Base-by-base conservation (phyloP, 495 filamentous ascomycete species). In the Chaetomium tenue region DNA sequence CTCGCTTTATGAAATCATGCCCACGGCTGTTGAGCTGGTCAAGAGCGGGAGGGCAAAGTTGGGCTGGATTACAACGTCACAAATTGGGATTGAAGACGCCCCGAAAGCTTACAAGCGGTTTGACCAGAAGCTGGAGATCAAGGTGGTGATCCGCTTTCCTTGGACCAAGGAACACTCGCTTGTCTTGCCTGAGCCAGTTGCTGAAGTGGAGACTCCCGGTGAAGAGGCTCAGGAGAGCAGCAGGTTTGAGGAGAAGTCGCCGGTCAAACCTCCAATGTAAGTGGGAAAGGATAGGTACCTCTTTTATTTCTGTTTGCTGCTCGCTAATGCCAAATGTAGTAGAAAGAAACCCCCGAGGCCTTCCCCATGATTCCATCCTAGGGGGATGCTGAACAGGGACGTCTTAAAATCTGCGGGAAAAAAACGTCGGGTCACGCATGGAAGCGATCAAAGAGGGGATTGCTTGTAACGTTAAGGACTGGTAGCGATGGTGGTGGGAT, bases 21-120 rank as follows among this genome's bases (percentile, higher is more conserved):
- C 61, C 40, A 47, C 13, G 23, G 42, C n/a, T 5, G 48, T 50
- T 26, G 52, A 63, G 39, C 52, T 63, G 16, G 66, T 74, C 51
- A 66, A 68, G 26, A 68, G 63, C 26, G 71, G 71, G 12, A 69
- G 64, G 56, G 68, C 69, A 2, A 57, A 47, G 39, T 69, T 67
- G 8, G 63, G 61, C 69, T 75, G 68, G 60, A 55, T 75, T 2
- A 66, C 66, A 2, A 61, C 63, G 15, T 61, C 51, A 2, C 28
- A 57, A 16, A 61, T 68, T 48, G 55, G 63, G 3, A 68, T 70
- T n/a, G 68, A 68, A 30, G 61, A 68, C 54, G 66, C 63, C 22
- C 68, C 68, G 12, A 42, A 68, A 23, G 63, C 63, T 12, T 70
- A 68, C 42, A 30, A 48, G 20, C 44, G 62, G 44, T 68, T 70